Base-by-base conservation (phyloP, 768 basidiomycete genomes). In the Lactarius sanguifluus region DNA sequence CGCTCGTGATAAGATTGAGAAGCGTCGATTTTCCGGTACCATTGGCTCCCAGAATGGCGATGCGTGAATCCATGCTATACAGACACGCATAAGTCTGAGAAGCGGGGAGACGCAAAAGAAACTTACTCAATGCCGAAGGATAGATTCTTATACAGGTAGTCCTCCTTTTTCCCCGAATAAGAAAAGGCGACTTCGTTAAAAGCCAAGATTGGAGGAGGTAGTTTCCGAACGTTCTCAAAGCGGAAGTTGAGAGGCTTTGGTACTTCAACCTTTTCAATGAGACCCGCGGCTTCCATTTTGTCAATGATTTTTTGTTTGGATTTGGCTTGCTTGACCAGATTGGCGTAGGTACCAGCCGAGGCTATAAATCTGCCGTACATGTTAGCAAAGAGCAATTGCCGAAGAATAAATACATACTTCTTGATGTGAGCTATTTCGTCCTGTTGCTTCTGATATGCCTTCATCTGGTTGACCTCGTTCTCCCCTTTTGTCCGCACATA, bases 271-370 rank as follows among this genome's bases (percentile, higher is more conserved):
- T 94, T 94, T 78, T 99, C 94, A 75, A 99, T 84, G 52, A 99
- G 83, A 69, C 96, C 96, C 16, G 96, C 96, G 32, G 96, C 96
- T 82, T 99, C 97, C 96, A 99, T 99, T 86, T 99, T 99, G 83
- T 99, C 96, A 79, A 99, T 96, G 70, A 99, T 98, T 85, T 99
- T 99, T 79, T 99, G 96, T 77, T 99, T 99, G 59, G 96, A 98
- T 81, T 99, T 98, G 71, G 96, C 96, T 78, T 99, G 96, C 74
- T 90, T 93, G 73, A 99, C 96, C 71, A 99, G 86, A 78, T 99
- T 99, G 72, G 96, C 97, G 76, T 98, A 99, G 41, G 96, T 99
- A 86, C 96, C 96, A 41, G 96, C 96, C n/a, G 94, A 96, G 8
- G 97, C 94, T 71, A 98, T 98, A 85, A 98, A 98, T 75, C 94